Evolutionary conservation across 2,329 filamentous ascomycete genomes (phyloP).

Genomic region (Fusarium bulbicola): DNA sequence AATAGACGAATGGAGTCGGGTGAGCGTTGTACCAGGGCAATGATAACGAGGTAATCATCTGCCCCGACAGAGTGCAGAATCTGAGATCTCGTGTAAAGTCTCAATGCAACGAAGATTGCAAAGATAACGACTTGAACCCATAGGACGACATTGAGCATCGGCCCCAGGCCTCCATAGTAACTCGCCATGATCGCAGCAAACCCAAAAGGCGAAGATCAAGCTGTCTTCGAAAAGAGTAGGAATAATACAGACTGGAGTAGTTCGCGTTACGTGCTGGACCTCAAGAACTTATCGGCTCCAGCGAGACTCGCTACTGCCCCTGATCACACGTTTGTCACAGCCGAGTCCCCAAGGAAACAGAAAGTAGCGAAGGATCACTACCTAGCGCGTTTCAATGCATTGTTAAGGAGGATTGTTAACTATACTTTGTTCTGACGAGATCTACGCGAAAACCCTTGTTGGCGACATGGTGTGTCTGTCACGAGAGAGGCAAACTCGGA

Average conservation of each 20-base stretch:
- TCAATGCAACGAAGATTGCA: slow-evolving; percentile 7
- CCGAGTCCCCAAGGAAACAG: not conserved
- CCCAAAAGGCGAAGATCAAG: too few species aligned
- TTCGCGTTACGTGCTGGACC: not conserved
- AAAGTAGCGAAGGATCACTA: not conserved
- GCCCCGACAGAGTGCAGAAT: slow-evolving; percentile 5
- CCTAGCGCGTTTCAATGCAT: not conserved
- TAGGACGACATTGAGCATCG: slow-evolving; percentile 17
- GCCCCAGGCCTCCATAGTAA: slow-evolving; percentile 20
- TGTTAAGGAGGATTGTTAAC: not conserved
- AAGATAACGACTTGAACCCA: slow-evolving; percentile 19
- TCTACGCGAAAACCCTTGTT: not conserved
- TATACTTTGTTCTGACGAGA: not conserved
- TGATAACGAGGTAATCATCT: slow-evolving; percentile 12
- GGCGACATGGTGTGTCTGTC: not conserved
- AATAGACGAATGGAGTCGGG: too few species aligned
- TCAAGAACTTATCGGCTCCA: not conserved
- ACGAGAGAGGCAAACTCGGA: not conserved
- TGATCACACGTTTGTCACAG: not conserved
- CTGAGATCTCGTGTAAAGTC: slow-evolving; percentile 6
- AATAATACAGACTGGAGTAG: not conserved
- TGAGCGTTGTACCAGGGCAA: not conserved
- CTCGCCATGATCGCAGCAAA: not conserved
- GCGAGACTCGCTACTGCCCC: not conserved
- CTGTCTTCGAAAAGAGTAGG: accelerated